Base-by-base conservation (phyloP, 805 yeast species). In the Kodamaea leandrae region DNA sequence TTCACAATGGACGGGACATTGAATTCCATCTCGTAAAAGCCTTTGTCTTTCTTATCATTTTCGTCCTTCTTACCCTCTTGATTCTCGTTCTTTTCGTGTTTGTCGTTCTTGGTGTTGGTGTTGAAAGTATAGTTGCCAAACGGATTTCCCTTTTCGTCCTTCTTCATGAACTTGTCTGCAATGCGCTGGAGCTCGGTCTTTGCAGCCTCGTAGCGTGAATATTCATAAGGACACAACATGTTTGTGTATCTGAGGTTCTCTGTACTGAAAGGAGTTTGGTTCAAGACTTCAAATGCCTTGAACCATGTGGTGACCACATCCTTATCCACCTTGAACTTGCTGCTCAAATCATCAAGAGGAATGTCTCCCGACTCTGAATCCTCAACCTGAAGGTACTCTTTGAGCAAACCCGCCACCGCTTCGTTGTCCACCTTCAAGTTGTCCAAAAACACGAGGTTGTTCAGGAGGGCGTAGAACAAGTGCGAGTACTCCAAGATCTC, bases 401-500 rank as follows among this genome's bases (percentile, higher is more conserved):
- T 42, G 37, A 60, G 53, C 42, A 66, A 41, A 6, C 46, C 39
- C 15, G 48, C 50, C 6, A 66, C 64, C 5, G 41, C 43, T 1
- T 50, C 51, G 39, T 66, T 51, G 13, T 54, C 54, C 32, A 60
- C 54, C 19, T 50, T 37, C 35, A 68, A 43, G 23, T 61, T 66
- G 28, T 60, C 64, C 36, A 57, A 51, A 34, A 47, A 49, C 10
- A 54, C 48, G 2, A 51, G 25, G 30, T 51, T 54, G 43, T 63
- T 59, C 45, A 55, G 54, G n/a, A 67, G 44, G 5, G 58, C 54
- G 47, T 57, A 57, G 46, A 50, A 64, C 12, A 64, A 45, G 28
- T 55, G 58, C 47, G 57, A 61, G 34, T 48, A 48, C 13, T 43
- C 44, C 39, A 56, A 50, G 4, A 66, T 56, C 23, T 64, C 67